These are phyloP conservation scores for Vitellaria paradoxa DNA, from an alignment of 179 eudicot species.

Conservation along the genomic window DNA sequence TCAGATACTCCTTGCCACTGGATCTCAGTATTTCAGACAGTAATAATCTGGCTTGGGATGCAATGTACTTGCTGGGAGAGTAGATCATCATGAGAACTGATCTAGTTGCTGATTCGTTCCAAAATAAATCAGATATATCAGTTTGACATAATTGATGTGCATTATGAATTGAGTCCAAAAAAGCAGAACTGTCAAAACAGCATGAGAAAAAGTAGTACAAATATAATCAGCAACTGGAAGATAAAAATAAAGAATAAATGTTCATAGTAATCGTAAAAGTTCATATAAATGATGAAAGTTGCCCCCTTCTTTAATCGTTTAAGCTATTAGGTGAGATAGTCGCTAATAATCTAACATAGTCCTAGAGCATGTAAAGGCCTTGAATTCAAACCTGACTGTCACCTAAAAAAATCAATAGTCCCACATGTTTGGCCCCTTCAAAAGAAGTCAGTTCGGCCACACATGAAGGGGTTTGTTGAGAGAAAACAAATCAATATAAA, in stretches of 20 bases:
- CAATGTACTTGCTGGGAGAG: constrained; percentile 72
- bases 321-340: too few species aligned
- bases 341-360: too few species aligned
- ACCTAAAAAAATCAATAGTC: too few species aligned
- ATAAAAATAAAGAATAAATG: neutral
- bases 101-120: constrained; percentile 57
- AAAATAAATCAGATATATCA: constrained; percentile 26
- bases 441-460: too few species aligned
- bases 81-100: constrained; percentile 76
- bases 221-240: constrained; percentile 5
- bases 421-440: too few species aligned
- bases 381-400: too few species aligned
- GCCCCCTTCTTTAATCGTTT: too few species aligned
- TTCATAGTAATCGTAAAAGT: neutral
- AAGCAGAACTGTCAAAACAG: constrained; percentile 47
- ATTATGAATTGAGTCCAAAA: constrained; percentile 51
- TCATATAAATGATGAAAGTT: too few species aligned
- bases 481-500: too few species aligned
- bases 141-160: constrained; percentile 43
- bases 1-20: constrained; percentile 38
- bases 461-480: too few species aligned
- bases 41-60: constrained; percentile 48
- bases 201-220: constrained; percentile 11
- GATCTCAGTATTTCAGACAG: constrained; percentile 40
- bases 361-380: too few species aligned